Conservation (phyloP, 768 basidiomycete species). For the Tulasnella sp. region DNA sequence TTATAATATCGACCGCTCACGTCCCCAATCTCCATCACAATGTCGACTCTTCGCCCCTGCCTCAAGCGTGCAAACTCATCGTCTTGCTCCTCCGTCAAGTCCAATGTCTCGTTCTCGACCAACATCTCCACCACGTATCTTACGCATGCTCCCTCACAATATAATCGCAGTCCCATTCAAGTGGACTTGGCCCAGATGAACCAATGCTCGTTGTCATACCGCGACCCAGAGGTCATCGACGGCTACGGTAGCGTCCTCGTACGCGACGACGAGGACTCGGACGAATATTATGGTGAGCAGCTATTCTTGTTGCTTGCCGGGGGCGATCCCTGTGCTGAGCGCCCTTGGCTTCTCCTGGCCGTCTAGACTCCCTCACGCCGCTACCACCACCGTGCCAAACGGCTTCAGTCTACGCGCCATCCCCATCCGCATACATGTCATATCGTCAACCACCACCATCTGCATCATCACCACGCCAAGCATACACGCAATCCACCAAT, state of each 20-base stretch:
- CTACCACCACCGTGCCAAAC: conserved; percentile 1
- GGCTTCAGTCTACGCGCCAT: conserved; percentile 7
- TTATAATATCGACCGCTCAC: not conserved
- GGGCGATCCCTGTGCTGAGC: not conserved
- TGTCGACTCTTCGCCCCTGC: conserved; percentile 1
- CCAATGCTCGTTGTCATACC: not conserved
- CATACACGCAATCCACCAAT: not conserved
- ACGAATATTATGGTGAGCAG: conserved; percentile 3
- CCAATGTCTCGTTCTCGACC: conserved; percentile 7
- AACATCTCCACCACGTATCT: conserved; percentile 13
- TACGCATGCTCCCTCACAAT: conserved; percentile 9
- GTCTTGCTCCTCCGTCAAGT: not conserved
- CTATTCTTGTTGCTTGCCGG: not conserved
- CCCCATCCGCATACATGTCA: conserved; percentile 7
- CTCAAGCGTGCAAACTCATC: conserved; percentile 6
- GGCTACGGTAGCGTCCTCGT: conserved; percentile 3
- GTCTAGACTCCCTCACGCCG: conserved; percentile 3
- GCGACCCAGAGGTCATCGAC: not conserved
- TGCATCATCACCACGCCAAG: not conserved
- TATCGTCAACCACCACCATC: not conserved
- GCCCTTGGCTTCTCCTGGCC: not conserved
- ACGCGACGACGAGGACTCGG: conserved; percentile 8
- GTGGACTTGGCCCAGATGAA: not conserved
- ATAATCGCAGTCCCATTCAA: conserved; percentile 10
- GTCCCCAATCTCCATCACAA: not conserved